These are phyloP conservation scores for Fusarium nelsonii DNA, from an alignment of 2,329 filamentous ascomycete genomes.

Conservation along the genomic window DNA sequence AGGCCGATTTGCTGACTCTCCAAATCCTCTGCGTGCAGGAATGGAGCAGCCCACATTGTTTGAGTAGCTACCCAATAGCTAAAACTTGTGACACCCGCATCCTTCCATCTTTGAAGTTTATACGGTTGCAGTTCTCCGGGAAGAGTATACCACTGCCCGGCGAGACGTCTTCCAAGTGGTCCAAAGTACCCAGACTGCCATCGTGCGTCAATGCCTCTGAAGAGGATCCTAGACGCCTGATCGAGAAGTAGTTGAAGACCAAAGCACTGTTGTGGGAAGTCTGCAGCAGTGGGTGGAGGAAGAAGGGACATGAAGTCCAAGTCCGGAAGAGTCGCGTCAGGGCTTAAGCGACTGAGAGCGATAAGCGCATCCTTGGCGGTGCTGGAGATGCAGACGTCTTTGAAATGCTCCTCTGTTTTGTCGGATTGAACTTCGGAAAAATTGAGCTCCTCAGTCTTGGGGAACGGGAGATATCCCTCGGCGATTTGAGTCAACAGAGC, in stretches of 20 bases:
- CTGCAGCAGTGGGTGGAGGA: background rate
- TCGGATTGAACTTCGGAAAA: background rate
- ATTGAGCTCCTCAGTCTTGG: background rate
- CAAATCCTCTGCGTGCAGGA: conserved; percentile 11
- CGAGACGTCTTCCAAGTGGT: background rate
- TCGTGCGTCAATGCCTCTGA: background rate
- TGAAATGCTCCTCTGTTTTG: background rate
- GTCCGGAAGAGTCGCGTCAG: background rate
- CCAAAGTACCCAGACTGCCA: conserved; percentile 18
- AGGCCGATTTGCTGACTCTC: conserved; percentile 9
- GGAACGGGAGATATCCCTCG: background rate
- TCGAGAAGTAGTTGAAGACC: conserved; percentile 3
- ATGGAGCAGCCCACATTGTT: conserved; percentile 16
- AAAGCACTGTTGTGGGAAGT: conserved; percentile 10
- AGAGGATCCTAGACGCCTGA: background rate
- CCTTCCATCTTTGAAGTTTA: background rate
- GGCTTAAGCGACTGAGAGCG: background rate
- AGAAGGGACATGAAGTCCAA: background rate
- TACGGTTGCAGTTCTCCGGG: background rate
- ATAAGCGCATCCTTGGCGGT: background rate
- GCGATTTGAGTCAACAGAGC: background rate
- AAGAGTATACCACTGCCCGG: conserved; percentile 10
- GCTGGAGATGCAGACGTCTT: background rate
- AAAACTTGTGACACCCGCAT: background rate
- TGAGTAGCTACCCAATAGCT: conserved; percentile 14